phyloP scores from a whole-genome alignment of 2,329 filamentous ascomycete species.

The Colletotrichum filicis region DNA sequence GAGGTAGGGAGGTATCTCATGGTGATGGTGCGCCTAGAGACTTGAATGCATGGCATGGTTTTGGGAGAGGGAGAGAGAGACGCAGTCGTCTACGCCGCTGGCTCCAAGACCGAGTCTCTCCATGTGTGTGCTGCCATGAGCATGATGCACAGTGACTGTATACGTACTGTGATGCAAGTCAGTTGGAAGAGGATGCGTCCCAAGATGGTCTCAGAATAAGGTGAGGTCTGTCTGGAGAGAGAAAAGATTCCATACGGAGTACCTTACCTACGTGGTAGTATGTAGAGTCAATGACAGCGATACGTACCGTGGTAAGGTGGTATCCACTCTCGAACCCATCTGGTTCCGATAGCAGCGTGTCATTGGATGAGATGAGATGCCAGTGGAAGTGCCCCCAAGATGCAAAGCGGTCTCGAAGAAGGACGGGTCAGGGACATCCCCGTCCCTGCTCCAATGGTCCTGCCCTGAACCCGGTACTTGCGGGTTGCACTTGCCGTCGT shows the following conservation, averaged over 20 bases:
- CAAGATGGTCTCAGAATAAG: background rate
- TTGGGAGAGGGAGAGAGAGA: background rate
- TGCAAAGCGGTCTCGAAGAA: conserved; percentile 1
- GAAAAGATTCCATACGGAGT: no score
- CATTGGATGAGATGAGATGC: conserved; percentile 22
- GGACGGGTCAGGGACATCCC: background rate
- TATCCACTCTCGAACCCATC: conserved; percentile 1
- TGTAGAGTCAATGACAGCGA: background rate
- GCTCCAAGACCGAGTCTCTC: background rate
- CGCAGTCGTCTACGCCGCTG: background rate
- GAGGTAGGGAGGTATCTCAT: background rate
- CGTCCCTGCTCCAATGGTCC: background rate
- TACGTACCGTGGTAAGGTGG: background rate
- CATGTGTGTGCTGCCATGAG: background rate
- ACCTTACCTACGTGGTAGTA: no score
- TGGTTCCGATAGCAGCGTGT: background rate
- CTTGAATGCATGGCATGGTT: background rate
- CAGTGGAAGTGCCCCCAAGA: conserved; percentile 9
- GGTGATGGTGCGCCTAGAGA: background rate
- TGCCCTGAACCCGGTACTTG: conserved; percentile 24
- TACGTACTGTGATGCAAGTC: background rate
- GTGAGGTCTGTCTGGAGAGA: background rate
- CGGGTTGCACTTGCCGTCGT: conserved; percentile 13
- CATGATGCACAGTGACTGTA: background rate
- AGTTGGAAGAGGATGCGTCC: background rate